Base-by-base conservation (phyloP, 345 rosid genomes). In the Eutrema japonicum region DNA sequence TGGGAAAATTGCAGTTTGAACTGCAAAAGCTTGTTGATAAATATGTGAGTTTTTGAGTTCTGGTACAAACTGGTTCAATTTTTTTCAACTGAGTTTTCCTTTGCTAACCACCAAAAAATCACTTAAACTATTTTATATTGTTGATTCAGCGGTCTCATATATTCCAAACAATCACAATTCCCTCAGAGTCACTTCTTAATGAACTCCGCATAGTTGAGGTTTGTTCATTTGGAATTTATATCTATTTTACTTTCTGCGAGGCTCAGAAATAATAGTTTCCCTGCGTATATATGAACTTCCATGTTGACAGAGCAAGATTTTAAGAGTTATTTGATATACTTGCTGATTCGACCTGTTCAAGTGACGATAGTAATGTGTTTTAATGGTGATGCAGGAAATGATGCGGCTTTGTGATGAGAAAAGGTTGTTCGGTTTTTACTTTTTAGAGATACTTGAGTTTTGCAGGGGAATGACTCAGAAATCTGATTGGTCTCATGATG, bases 161-260 rank as follows among this genome's bases (percentile, higher is more conserved):
- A 79, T 78, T 80, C 68, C 77, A 82, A 77, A 96, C 99, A 22
- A 92, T 96, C 80, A 89, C 98, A 73, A 64, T 74, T 51, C 98
- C 99, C 59, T 90, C 98, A 0, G 96, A 96, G 73, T 96, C 98
- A 45, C 93, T 92, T 82, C 96, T 96, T 68, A 92, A 90, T 81
- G 98, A 96, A 83, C 97, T 96, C 77, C 89, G 85, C 72, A 92
- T 86, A 4, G 96, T 92, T 76, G 99, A 96, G 99, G 99, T 96
- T 75, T 74, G 90, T 81, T 80, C 71, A 45, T 56, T 48, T 74
- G 57, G 1, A 52, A 70, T 40, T 16, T 64, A 49, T 56, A 54
- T 36, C 16, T 77, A 36, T 62, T 64, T 52, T 57, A 50, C 41
- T 41, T 50, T 33, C 9, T 0, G 37, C 35, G 40, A 9, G 36